Evolutionary conservation across 306 rosid species (phyloP), one percentile per base, ranked within the genome.

Genomic region (Rubus idaeus): DNA sequence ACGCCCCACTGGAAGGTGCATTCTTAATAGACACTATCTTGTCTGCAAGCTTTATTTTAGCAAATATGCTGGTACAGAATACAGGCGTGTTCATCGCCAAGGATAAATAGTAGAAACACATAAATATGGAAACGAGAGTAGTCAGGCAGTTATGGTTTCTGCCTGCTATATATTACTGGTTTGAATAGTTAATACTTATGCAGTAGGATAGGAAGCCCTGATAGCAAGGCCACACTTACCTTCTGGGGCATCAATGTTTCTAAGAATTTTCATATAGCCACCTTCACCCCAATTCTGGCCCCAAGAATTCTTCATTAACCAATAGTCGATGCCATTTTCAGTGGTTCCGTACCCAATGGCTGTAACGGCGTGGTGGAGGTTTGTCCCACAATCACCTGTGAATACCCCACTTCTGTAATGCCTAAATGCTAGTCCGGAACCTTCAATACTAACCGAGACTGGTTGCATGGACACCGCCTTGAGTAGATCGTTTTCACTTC

Each of bases 241-340:
- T 7, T 49, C 47, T 56, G 65, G 53, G 4, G 68, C 60, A 18
- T 11, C 51, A 12, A 10, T 6, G 4, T 42, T 74, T 66, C 83
- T 7, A 4, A 45, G 51, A 75, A 79, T 79, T 12, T 60, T 79
- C 37, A 79, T 66, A 37, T 83, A 79, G 6, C 86, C 86, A 4
- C 20, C 41, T 75, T 83, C 86, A 46, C 83, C 83, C 86, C 78
- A 79, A 0, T 0, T 14, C 10, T 57, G 26, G 6, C 86, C 70
- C 86, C 86, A 79, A 7, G 86, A 83, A 41, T 83, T 79, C 23
- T 79, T 79, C 4, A 79, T 17, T 7, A 83, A 4, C 84, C 84
- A 79, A 8, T 79, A 83, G 10, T 57, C 4, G 7, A 20, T 55
- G 3, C 69, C 84, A 74, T 62, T 61, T 37, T 46, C 37, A 42